Evolutionary conservation across 345 rosid genomes (phyloP).

Genomic region (Rhodomyrtus tomentosa): DNA sequence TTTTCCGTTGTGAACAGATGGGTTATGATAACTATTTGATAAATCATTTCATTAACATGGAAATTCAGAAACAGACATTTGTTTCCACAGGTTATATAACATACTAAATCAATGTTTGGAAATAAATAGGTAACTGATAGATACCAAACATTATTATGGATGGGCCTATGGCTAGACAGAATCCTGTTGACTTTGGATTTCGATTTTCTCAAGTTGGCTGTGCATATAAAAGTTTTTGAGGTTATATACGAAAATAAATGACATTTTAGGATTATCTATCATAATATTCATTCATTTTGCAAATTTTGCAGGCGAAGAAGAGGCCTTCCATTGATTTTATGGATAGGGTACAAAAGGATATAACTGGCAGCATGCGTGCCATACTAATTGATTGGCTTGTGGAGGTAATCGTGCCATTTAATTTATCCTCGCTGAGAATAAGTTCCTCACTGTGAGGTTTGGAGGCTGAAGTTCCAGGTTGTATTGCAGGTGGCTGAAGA

Average conservation of each 20-base stretch:
- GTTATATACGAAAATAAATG: not conserved
- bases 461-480: conserved; percentile 1
- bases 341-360: conserved; percentile 78
- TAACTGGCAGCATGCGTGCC: conserved; percentile 76
- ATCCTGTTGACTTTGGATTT: not conserved
- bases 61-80: not conserved
- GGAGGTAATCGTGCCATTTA: conserved; percentile 38
- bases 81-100: not conserved
- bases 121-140: not conserved
- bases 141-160: not conserved
- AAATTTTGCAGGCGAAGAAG: conserved; percentile 43
- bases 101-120: not conserved
- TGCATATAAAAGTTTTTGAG: not conserved
- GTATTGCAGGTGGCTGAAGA: conserved; percentile 84
- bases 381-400: conserved; percentile 93
- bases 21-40: not conserved
- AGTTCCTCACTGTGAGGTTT: not conserved
- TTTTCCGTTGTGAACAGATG: not conserved
- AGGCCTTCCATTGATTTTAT: conserved; percentile 69
- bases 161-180: not conserved
- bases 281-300: not conserved
- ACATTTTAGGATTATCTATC: not conserved
- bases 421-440: not conserved
- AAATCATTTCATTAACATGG: not conserved
- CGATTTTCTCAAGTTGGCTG: not conserved